Conservation (phyloP, 2,329 filamentous ascomycete species). For the Camillea tinctor region DNA sequence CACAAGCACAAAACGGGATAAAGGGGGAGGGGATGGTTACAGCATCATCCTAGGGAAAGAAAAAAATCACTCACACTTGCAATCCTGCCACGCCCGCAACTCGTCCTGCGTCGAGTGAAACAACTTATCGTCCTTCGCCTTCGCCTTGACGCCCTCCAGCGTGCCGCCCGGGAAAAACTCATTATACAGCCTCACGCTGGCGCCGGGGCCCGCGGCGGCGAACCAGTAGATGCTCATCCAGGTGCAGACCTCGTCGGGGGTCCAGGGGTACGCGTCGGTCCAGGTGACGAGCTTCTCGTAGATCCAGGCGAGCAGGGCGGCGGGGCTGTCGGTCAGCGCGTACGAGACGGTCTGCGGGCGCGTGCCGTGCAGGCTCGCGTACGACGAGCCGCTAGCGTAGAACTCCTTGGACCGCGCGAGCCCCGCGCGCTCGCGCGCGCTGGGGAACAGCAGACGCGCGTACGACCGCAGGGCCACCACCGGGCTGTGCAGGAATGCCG, state of each 20-base stretch:
- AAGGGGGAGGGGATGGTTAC: too few relatives aligned
- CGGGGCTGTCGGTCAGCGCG: constrained; percentile 65
- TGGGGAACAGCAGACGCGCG: constrained; percentile 39
- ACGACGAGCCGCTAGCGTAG: constrained; percentile 50
- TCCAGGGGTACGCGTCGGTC: constrained; percentile 72
- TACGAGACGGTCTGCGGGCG: constrained; percentile 72
- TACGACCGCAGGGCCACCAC: not conserved
- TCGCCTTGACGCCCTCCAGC: constrained; percentile 57
- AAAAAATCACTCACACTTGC: constrained; percentile 32
- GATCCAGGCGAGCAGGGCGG: constrained; percentile 72
- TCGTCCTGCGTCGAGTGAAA: constrained; percentile 4
- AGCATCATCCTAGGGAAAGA: too few relatives aligned
- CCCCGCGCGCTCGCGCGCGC: constrained; percentile 46
- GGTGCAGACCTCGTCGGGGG: constrained; percentile 70
- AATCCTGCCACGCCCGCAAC: constrained; percentile 25
- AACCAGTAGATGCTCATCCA: constrained; percentile 77
- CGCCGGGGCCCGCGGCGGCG: constrained; percentile 62
- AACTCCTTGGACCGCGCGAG: constrained; percentile 57
- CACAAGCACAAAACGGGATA: too few relatives aligned
- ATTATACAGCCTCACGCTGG: constrained; percentile 69
- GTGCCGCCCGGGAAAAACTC: constrained; percentile 44
- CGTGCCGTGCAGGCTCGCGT: constrained; percentile 58
- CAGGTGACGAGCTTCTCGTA: constrained; percentile 78
- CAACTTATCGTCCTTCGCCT: constrained; percentile 29
- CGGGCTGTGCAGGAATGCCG: not conserved